Percentiles rank a stretch among this genome's conserved stretches.
Evolutionary conservation across 2,329 filamentous ascomycete species (phyloP).

Genomic region (Bimuria novae-zelandiae): DNA sequence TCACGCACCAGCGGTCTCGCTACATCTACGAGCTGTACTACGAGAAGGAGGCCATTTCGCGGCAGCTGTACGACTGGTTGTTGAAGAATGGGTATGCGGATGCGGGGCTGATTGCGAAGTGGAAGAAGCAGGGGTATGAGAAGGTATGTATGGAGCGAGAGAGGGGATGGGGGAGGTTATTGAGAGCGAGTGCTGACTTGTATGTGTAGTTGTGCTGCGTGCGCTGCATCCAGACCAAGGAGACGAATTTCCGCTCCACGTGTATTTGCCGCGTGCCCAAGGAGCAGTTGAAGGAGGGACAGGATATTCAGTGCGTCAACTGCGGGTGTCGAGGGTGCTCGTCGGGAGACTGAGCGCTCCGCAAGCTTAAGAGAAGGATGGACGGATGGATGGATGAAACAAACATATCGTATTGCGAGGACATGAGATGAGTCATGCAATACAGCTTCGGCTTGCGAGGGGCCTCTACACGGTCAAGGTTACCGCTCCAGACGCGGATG

Average conservation of each 20-base stretch:
- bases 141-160: conserved; percentile 66
- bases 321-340: conserved; percentile 93
- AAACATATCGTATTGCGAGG: not conserved
- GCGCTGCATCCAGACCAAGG: conserved; percentile 97
- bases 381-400: not conserved
- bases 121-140: conserved; percentile 99
- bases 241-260: conserved; percentile 97
- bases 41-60: conserved; percentile 93
- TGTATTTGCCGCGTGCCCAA: conserved; percentile 96
- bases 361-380: not conserved
- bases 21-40: conserved; percentile 99
- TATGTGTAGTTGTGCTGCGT: conserved; percentile 85
- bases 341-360: conserved; percentile 69
- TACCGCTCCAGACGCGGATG: not conserved
- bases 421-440: not conserved
- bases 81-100: conserved; percentile 97
- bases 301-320: conserved; percentile 90
- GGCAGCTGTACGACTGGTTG: conserved; percentile 90
- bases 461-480: too few relatives aligned
- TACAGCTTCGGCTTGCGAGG: too few relatives aligned
- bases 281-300: conserved; percentile 85
- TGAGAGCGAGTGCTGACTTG: conserved; percentile 12
- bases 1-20: conserved; percentile 86
- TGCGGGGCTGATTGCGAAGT: conserved; percentile 94
- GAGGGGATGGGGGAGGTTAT: too few relatives aligned